Evolutionary conservation across 2,329 filamentous ascomycete genomes (phyloP).

Genomic region (Aureobasidium sp.): DNA sequence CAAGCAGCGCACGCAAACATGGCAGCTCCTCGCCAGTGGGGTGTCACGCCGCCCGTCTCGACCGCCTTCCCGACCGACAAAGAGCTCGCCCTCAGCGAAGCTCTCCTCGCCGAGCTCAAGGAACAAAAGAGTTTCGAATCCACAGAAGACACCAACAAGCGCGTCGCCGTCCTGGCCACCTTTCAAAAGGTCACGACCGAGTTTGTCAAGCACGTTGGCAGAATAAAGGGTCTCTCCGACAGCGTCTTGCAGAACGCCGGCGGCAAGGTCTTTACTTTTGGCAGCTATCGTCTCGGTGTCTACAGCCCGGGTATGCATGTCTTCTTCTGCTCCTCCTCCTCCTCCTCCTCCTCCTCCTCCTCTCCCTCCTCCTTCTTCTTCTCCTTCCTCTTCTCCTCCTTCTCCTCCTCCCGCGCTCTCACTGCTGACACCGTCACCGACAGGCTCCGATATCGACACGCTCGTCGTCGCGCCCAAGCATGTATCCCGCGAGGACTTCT

Average conservation of each 20-base stretch:
- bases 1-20: conserved; percentile 1
- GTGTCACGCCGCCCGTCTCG: conserved; percentile 80
- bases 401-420: neutral
- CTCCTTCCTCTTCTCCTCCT: too few relatives aligned
- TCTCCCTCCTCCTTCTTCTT: too few relatives aligned
- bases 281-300: conserved; percentile 88
- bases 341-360: neutral
- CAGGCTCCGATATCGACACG: conserved; percentile 94
- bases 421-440: neutral
- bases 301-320: conserved; percentile 69
- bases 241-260: conserved; percentile 74
- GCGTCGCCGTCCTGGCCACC: conserved; percentile 68
- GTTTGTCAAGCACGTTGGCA: conserved; percentile 76
- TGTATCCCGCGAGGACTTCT: conserved; percentile 83
- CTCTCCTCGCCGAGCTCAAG: conserved; percentile 75
- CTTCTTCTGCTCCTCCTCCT: neutral
- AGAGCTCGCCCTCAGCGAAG: conserved; percentile 68
- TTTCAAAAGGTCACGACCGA: conserved; percentile 74
- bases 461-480: conserved; percentile 87
- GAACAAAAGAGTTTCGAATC: conserved; percentile 87
- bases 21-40: conserved; percentile 43
- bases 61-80: conserved; percentile 62
- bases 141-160: conserved; percentile 70
- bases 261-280: conserved; percentile 91
- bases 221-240: conserved; percentile 62